Evolutionary conservation across 164 flowering plant genomes (phyloP).

Genomic region (Kingdonia uniflora): DNA sequence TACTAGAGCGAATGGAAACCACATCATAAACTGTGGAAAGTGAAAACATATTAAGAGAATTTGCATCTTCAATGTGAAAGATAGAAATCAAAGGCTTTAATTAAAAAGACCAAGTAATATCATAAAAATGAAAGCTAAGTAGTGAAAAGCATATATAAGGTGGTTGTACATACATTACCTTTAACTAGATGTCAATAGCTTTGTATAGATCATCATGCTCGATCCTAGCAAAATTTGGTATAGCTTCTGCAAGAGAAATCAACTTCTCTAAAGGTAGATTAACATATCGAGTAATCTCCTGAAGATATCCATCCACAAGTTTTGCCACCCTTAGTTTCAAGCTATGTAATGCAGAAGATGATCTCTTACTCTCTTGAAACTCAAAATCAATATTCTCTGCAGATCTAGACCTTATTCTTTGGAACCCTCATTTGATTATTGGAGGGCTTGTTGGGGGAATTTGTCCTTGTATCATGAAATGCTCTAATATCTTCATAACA

Average conservation of each 20-base stretch:
- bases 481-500: constrained; percentile 63
- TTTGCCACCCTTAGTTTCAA: constrained; percentile 83
- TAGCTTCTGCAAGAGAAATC: constrained; percentile 54
- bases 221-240: constrained; percentile 77
- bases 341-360: constrained; percentile 82
- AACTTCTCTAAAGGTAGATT: constrained; percentile 67
- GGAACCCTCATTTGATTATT: constrained; percentile 34
- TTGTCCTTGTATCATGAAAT: constrained; percentile 73
- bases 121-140: not conserved
- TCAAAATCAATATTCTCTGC: constrained; percentile 68
- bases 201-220: constrained; percentile 94
- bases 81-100: no score
- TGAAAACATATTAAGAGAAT: no score
- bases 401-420: constrained; percentile 70
- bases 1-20: no score
- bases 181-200: constrained; percentile 85
- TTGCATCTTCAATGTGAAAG: no score
- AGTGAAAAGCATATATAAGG: not conserved
- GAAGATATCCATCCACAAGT: constrained; percentile 77
- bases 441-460: constrained; percentile 83
- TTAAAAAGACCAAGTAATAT: no score
- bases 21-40: no score
- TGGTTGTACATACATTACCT: constrained; percentile 43
- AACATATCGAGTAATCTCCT: constrained; percentile 60
- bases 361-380: constrained; percentile 71